Base-by-base conservation (phyloP, 2,329 filamentous ascomycete species). In the Colletotrichum limetticola region DNA sequence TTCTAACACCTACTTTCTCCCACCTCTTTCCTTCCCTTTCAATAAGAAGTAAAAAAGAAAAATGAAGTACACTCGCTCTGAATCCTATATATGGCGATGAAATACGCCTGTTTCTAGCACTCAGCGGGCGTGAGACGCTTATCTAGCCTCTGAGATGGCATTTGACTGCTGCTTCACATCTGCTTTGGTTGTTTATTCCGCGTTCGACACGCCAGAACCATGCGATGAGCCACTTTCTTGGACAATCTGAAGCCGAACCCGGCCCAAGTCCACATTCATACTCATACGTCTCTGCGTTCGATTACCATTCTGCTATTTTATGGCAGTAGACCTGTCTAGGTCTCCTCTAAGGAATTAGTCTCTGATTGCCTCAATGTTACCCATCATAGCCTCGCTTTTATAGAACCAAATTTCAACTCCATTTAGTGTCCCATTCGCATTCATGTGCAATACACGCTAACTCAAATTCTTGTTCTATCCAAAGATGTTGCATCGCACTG, bases 401-500 rank as follows among this genome's bases (percentile, higher is more conserved):
- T 80, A 82, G 57, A 83, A 81, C 81, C 81, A 83, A 42, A 80
- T 26, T 81, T 80, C 5, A 83, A 76, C 62, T 82, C 78, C 19
- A 78, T 74, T n/a, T 79, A 80, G 52, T 79, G 81, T 7, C 81
- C 78, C 79, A 82, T 81, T 79, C 81, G 82, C 69, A 81, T 62
- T 74, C 76, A 74, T 8, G 77, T 16, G 16, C 35, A 76, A 32
- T 75, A 75, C n/a, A 6, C 35, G 35, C 19, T 28, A 14, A 42
- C 57, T 19, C n/a, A 19, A n/a, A 12, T 14, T 1, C 46, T 52
- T 24, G 28, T 46, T 12, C 37, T 37, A 16, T 32, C 59, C 5
- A 37, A 6, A 1, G 35, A 16, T 37, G 14, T 37, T 37, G 35
- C 35, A 14, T 37, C 5, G 16, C 35, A 37, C 12, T 37, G 35